These are phyloP conservation scores for Lojkania enalia DNA, from an alignment of 2,329 filamentous ascomycete genomes.

Conservation along the genomic window DNA sequence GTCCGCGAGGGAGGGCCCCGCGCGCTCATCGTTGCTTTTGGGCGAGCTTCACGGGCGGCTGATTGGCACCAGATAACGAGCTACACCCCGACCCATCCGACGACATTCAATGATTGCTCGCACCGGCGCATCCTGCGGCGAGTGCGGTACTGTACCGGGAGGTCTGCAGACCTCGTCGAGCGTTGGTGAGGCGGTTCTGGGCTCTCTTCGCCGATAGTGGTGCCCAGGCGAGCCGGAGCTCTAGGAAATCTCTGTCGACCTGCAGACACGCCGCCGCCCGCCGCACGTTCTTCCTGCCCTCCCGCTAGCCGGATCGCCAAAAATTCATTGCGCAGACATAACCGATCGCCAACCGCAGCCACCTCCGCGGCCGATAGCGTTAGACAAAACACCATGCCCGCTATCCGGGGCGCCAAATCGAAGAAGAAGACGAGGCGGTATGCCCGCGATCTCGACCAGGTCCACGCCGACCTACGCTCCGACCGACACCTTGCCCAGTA, in stretches of 20 bases:
- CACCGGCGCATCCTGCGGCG: too few species aligned
- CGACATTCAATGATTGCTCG: background rate
- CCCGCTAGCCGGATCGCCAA: constrained; percentile 24
- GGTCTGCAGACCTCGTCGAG: constrained; percentile 29
- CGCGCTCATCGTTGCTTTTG: constrained; percentile 12
- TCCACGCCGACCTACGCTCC: constrained; percentile 78
- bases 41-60: constrained; percentile 3
- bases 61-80: constrained; percentile 19
- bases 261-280: constrained; percentile 30
- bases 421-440: constrained; percentile 54
- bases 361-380: constrained; percentile 23
- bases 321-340: constrained; percentile 20
- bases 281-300: too few species aligned
- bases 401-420: constrained; percentile 53
- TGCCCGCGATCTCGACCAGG: constrained; percentile 85
- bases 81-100: background rate
- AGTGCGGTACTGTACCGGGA: too few species aligned
- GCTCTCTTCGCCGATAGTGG: too few species aligned
- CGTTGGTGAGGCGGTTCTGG: constrained; percentile 3
- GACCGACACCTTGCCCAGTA: constrained; percentile 79
- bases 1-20: constrained; percentile 10
- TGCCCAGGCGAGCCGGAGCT: constrained; percentile 16
- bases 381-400: constrained; percentile 48
- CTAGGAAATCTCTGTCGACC: constrained; percentile 27
- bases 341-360: constrained; percentile 19